Percentiles rank a stretch among this genome's conserved stretches.
Evolutionary conservation across 179 eudicot genomes (phyloP).

Genomic region (Beta macrorhiza): DNA sequence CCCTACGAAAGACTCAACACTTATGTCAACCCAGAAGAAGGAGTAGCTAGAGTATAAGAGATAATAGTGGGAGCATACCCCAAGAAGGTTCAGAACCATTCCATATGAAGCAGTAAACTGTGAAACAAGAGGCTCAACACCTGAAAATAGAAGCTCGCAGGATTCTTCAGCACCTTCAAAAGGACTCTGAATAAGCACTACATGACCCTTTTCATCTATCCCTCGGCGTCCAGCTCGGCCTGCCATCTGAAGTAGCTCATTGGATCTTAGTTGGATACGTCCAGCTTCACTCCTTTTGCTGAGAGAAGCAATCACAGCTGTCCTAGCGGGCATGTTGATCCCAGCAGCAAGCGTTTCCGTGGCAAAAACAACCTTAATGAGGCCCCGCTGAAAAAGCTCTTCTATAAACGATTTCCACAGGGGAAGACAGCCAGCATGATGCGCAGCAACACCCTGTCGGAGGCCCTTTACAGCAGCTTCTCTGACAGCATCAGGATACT

Average conservation of each 20-base stretch:
- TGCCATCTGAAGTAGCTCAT: conserved; percentile 97
- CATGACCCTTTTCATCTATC: conserved; percentile 90
- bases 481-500: conserved; percentile 96
- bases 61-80: conserved; percentile 43
- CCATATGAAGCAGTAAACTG: conserved; percentile 99
- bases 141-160: conserved; percentile 85
- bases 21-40: conserved; percentile 20
- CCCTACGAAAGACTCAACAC: conserved; percentile 51
- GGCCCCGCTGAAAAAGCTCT: conserved; percentile 89
- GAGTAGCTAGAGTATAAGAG: conserved; percentile 5
- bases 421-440: conserved; percentile 99
- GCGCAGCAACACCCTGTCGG: conserved; percentile 86
- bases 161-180: conserved; percentile 94
- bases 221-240: conserved; percentile 99
- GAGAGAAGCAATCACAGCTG: conserved; percentile 90
- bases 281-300: conserved; percentile 94
- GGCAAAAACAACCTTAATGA: conserved; percentile 94
- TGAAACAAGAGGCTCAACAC: conserved; percentile 91
- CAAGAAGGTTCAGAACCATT: conserved; percentile 98
- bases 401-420: conserved; percentile 95
- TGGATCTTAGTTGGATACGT: conserved; percentile 63
- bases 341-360: conserved; percentile 99
- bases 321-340: conserved; percentile 98
- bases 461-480: conserved; percentile 84
- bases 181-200: conserved; percentile 84